Percentiles rank a stretch among this genome's conserved stretches.
Conservation (phyloP, 345 rosid species). For the Brassica rapa region DNA sequence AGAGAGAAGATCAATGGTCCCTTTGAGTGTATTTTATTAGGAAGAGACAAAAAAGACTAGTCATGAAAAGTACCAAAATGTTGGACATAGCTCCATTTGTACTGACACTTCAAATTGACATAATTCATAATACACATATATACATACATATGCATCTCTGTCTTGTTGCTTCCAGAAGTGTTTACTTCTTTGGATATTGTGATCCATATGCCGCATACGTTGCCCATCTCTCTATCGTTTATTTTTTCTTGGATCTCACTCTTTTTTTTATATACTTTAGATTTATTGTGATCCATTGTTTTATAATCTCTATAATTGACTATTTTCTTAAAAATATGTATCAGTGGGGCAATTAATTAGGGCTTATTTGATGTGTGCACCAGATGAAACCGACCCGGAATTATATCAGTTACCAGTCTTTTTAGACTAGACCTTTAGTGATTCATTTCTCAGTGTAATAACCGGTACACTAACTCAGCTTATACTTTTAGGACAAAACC, state of each 20-base stretch:
- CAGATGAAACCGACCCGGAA: conserved; percentile 12
- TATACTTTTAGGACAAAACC: neutral
- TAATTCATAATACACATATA: conserved; percentile 17
- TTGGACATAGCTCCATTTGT: conserved; percentile 39
- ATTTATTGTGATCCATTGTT: conserved; percentile 10
- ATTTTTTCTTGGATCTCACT: conserved; percentile 19
- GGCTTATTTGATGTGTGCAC: conserved; percentile 24
- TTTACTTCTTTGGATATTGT: conserved; percentile 37
- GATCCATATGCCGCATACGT: conserved; percentile 45
- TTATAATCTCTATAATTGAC: conserved; percentile 20
- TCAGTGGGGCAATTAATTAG: neutral
- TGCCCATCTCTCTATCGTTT: conserved; percentile 42
- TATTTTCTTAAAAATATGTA: neutral
- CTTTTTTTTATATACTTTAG: neutral
- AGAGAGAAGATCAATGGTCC: conserved; percentile 36
- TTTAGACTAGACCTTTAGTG: conserved; percentile 3
- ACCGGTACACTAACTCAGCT: neutral
- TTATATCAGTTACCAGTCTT: conserved; percentile 7
- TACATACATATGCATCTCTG: conserved; percentile 8
- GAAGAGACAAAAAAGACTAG: conserved; percentile 37
- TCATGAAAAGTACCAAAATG: conserved; percentile 45
- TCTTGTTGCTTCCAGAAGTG: conserved; percentile 38
- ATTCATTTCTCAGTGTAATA: neutral
- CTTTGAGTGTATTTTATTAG: conserved; percentile 29
- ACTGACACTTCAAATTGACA: conserved; percentile 31